These are phyloP conservation scores for Plectosphaerella plurivora DNA, from an alignment of 2,329 filamentous ascomycete genomes.

Conservation along the genomic window DNA sequence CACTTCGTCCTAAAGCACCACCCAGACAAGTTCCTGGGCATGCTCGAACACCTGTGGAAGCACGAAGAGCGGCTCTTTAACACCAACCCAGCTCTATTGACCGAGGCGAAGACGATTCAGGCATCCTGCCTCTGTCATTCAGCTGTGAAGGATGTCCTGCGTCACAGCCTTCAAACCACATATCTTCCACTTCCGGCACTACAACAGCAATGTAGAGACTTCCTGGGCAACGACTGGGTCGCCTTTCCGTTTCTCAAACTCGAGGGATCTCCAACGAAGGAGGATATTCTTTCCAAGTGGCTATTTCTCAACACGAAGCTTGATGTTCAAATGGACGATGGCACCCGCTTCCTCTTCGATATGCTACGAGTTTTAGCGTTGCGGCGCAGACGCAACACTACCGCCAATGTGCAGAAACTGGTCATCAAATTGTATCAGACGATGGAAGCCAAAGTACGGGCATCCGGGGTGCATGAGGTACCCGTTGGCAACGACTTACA, in stretches of 20 bases:
- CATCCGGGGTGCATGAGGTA: too few species aligned
- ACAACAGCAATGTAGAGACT: background rate
- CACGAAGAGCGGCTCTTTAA: background rate
- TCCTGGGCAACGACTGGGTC: conserved; percentile 1
- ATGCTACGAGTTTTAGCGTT: background rate
- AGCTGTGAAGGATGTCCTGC: background rate
- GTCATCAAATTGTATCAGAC: background rate
- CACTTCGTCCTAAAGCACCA: background rate
- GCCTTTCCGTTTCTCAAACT: conserved; percentile 7
- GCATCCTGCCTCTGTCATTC: background rate
- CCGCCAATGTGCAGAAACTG: too few species aligned
- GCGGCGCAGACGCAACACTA: too few species aligned
- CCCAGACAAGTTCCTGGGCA: background rate
- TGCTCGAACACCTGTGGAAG: conserved; percentile 2
- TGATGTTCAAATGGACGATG: conserved; percentile 1
- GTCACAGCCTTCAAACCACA: background rate
- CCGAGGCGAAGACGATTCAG: background rate
- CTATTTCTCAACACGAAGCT: conserved; percentile 1
- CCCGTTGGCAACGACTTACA: too few species aligned
- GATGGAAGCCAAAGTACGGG: background rate
- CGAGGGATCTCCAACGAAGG: background rate
- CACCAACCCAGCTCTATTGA: background rate
- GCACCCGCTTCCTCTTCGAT: conserved; percentile 2
- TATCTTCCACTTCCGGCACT: conserved; percentile 1
- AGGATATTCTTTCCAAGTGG: conserved; percentile 4